Evolutionary conservation across 352 stramenopile species (phyloP), one percentile per base, ranked within the genome.

Genomic region (Pythium apleroticum): DNA sequence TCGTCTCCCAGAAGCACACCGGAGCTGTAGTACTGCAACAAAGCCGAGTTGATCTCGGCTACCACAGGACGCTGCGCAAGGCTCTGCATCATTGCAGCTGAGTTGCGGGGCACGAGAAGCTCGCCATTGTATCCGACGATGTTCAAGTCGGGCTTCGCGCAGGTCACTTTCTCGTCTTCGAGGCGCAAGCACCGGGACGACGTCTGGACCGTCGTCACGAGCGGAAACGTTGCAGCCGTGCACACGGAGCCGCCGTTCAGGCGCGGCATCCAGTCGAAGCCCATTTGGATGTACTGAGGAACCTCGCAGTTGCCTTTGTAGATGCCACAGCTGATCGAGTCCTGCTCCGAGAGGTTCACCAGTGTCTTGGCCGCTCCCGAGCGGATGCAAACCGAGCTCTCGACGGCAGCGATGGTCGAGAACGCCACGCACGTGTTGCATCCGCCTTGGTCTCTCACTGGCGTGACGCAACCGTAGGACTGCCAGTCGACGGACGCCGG

Each of bases 391-490:
- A 58, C n/a, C 2, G 52, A 55, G 12, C 52, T 48, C 33, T 68
- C 67, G 30, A 78, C 60, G 7, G 56, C 52, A 2, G 59, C 56
- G 20, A 68, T 54, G 22, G 69, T 50, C 3, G 65, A 52, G 33
- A 72, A 74, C 0, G 53, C 52, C 57, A 20, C 64, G 59, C 72
- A 78, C 11, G 31, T 27, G 35, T 65, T 65, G 43, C 72, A 75
- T 1, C 14, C 5, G 19, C 64, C 68, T 53, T 76, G 68, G 58
- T 72, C 27, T 41, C 73, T 73, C 24, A 74, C 33, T 11, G 20
- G 46, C 11, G 64, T 61, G 17, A 75, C 55, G 37, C 68, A 78
- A n/a, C 68, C 68, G 4, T 54, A 54, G 3, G 43, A 53, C 35
- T 65, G 55, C 66, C 60, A 75, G 56, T 72, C 57, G 28, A 58